Evolutionary conservation across 2,329 filamentous ascomycete species (phyloP).

Genomic region (Hypoxylon sp.): DNA sequence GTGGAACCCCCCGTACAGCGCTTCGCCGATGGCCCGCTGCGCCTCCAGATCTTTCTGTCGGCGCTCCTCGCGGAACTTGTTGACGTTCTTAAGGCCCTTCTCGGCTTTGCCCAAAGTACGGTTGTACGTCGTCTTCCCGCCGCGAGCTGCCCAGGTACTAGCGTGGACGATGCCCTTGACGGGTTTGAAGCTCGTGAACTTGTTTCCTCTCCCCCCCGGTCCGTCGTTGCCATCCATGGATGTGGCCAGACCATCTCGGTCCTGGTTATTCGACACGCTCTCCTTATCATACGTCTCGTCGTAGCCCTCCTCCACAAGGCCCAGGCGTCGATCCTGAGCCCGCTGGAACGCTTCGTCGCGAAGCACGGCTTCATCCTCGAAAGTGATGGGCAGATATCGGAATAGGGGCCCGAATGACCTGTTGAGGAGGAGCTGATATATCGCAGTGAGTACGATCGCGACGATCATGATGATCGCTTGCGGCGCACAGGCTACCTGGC

Average conservation of each 20-base stretch:
- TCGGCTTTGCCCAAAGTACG: slow-evolving; percentile 54
- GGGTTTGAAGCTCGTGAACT: slow-evolving; percentile 47
- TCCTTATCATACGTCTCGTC: slow-evolving; percentile 57
- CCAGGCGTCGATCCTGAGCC: slow-evolving; percentile 75
- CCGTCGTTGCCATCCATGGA: slow-evolving; percentile 42
- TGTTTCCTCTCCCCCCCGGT: slow-evolving; percentile 39
- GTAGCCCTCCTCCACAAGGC: slow-evolving; percentile 60
- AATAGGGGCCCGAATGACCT: slow-evolving; percentile 84
- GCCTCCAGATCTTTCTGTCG: slow-evolving; percentile 72
- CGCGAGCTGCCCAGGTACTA: slow-evolving; percentile 56
- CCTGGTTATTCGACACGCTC: slow-evolving; percentile 50
- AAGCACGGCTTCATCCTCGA: slow-evolving; percentile 93
- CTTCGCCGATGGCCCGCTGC: slow-evolving; percentile 76
- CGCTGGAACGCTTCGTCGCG: slow-evolving; percentile 88
- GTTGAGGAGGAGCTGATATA: slow-evolving; percentile 85
- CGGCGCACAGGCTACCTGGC: slow-evolving; percentile 66
- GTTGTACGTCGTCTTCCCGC: slow-evolving; percentile 58
- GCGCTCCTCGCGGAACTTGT: slow-evolving; percentile 57
- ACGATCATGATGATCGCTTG: slow-evolving; percentile 90
- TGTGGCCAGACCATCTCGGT: slow-evolving; percentile 49
- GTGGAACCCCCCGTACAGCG: slow-evolving; percentile 84
- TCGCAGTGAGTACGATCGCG: slow-evolving; percentile 70
- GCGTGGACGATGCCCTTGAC: slow-evolving; percentile 58
- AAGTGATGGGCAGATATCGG: slow-evolving; percentile 88
- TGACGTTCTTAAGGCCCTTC: slow-evolving; percentile 52